Evolutionary conservation across 2,329 filamentous ascomycete genomes (phyloP).

Genomic region (Orbilia javanica): DNA sequence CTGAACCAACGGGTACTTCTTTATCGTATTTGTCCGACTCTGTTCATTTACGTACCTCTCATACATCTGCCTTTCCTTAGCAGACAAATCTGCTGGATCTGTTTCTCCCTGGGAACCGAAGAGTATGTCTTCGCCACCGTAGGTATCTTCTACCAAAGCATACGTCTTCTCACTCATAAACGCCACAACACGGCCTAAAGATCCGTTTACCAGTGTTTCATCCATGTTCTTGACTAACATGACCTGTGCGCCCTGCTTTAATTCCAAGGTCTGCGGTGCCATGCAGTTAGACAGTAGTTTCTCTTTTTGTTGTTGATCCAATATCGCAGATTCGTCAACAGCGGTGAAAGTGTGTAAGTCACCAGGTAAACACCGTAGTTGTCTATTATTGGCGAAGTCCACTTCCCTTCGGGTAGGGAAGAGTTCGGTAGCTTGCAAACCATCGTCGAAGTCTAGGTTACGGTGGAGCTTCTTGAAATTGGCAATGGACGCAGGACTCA

Average conservation of each 20-base stretch:
- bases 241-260: constrained; percentile 94
- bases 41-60: constrained; percentile 65
- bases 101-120: constrained; percentile 64
- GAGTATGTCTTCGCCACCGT: constrained; percentile 67
- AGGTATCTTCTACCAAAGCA: constrained; percentile 67
- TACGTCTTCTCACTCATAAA: constrained; percentile 81
- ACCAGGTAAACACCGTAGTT: constrained; percentile 79
- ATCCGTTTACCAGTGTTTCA: constrained; percentile 91
- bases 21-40: constrained; percentile 71
- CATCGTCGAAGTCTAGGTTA: constrained; percentile 78
- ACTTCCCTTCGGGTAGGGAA: constrained; percentile 93
- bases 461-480: constrained; percentile 81
- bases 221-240: constrained; percentile 99
- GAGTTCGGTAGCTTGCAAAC: constrained; percentile 85
- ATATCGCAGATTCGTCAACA: constrained; percentile 76
- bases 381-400: constrained; percentile 82
- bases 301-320: constrained; percentile 77
- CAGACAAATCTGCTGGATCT: constrained; percentile 43
- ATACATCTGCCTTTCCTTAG: constrained; percentile 67
- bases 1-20: constrained; percentile 83
- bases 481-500: constrained; percentile 80
- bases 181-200: constrained; percentile 83
- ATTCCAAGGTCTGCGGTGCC: constrained; percentile 81
- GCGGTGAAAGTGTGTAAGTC: constrained; percentile 78
- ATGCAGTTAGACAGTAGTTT: constrained; percentile 90